Evolutionary conservation across 495 filamentous ascomycete genomes (phyloP).

Genomic region (Aspergillus wentii): DNA sequence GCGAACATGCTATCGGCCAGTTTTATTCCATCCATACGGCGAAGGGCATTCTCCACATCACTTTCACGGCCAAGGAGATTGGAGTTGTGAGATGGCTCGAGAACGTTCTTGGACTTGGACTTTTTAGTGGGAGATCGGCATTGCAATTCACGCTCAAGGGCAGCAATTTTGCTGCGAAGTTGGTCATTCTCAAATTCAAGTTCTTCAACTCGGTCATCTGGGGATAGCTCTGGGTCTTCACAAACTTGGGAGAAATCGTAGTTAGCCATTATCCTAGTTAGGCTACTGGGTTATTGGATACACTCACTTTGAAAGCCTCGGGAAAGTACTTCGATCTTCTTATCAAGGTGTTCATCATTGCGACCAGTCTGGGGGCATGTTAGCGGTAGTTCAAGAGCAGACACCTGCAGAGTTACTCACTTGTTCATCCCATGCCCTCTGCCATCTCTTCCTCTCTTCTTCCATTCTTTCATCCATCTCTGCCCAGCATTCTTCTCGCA

Average conservation of each 20-base stretch:
- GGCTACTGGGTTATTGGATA: background rate
- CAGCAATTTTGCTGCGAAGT: constrained; percentile 37
- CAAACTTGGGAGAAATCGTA: constrained; percentile 29
- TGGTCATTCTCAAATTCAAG: constrained; percentile 46
- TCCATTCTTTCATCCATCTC: constrained; percentile 81
- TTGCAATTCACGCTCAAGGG: constrained; percentile 43
- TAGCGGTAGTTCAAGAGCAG: constrained; percentile 5
- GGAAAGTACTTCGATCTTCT: constrained; percentile 83
- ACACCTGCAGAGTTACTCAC: constrained; percentile 33
- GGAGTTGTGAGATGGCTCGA: constrained; percentile 18
- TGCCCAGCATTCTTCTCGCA: constrained; percentile 82
- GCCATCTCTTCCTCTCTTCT: constrained; percentile 70
- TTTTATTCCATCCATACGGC: constrained; percentile 39
- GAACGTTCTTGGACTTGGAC: constrained; percentile 23
- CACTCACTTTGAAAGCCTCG: constrained; percentile 56
- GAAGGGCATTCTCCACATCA: constrained; percentile 39
- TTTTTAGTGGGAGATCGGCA: constrained; percentile 44
- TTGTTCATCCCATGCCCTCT: constrained; percentile 66
- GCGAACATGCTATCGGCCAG: constrained; percentile 37
- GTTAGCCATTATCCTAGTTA: constrained; percentile 4
- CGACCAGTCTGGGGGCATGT: constrained; percentile 42
- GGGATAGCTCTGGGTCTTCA: constrained; percentile 38
- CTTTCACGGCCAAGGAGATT: constrained; percentile 33
- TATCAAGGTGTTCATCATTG: constrained; percentile 78
- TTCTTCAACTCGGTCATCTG: constrained; percentile 30